Conservation (phyloP, 257 asterid genomes). For the Solanum ossicruentum region DNA sequence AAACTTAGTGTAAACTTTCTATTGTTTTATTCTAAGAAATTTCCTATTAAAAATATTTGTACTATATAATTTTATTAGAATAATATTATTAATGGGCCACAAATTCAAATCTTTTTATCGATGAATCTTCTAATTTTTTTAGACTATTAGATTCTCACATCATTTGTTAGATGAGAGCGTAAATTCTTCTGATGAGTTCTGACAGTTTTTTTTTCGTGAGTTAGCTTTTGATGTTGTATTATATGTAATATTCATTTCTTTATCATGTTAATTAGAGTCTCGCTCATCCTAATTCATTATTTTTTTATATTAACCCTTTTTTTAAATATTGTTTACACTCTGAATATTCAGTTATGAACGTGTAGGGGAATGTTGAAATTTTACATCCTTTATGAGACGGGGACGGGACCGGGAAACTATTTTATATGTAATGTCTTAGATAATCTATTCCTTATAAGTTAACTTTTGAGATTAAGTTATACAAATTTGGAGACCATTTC, state of each 20-base stretch:
- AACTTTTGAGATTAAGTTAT: not conserved
- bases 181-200: rapidly evolving
- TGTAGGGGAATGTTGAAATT: too few species aligned
- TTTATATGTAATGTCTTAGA: not conserved
- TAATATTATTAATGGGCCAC: not conserved
- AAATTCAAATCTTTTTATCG: not conserved
- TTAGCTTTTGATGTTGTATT: not conserved
- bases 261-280: not conserved
- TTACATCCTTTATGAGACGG: too few species aligned
- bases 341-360: too few species aligned
- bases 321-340: too few species aligned
- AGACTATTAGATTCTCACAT: not conserved
- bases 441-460: not conserved
- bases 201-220: not conserved
- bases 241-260: not conserved
- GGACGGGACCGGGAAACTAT: too few species aligned
- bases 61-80: not conserved
- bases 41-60: not conserved
- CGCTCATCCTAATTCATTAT: not conserved
- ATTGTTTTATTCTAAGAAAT: not conserved
- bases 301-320: not conserved
- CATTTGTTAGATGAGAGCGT: not conserved
- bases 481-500: not conserved
- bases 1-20: not conserved
- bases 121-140: not conserved